phyloP scores from a whole-genome alignment of 2,329 filamentous ascomycete genomes.

The Penicillium thymicola region DNA sequence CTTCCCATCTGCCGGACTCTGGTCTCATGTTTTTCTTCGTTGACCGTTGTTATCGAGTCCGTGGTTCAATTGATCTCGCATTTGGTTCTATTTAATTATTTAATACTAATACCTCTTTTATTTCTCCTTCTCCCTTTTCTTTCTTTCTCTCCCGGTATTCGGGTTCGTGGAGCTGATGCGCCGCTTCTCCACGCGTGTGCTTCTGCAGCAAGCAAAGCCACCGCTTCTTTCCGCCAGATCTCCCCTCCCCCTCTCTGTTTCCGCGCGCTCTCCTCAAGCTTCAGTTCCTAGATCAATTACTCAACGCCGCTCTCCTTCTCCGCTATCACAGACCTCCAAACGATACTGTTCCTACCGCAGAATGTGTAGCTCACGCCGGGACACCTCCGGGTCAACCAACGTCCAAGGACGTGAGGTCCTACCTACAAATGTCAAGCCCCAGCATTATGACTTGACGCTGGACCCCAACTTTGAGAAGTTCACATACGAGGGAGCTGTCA shows the following conservation, averaged over 20 bases:
- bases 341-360: constrained; percentile 73
- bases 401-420: constrained; percentile 76
- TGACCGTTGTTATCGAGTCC: constrained; percentile 16
- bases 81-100: constrained; percentile 17
- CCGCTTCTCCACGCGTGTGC: constrained; percentile 36
- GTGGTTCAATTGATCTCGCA: constrained; percentile 16
- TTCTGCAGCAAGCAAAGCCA: constrained; percentile 36
- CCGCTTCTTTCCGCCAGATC: constrained; percentile 32
- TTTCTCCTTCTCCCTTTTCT: not conserved
- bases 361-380: constrained; percentile 67
- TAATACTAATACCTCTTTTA: constrained; percentile 10
- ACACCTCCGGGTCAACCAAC: constrained; percentile 55
- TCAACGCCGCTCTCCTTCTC: constrained; percentile 24
- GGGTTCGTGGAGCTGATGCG: constrained; percentile 27
- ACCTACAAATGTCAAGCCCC: constrained; percentile 86
- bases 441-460: constrained; percentile 85
- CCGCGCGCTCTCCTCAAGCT: constrained; percentile 23
- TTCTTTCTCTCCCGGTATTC: constrained; percentile 8
- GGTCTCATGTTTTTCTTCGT: constrained; percentile 13
- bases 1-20: constrained; percentile 14
- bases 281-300: constrained; percentile 15
- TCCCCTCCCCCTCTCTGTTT: constrained; percentile 28
- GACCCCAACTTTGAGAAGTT: constrained; percentile 88
- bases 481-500: constrained; percentile 78
- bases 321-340: constrained; percentile 34